A percentile compares a stretch with the other conserved stretches of the same genome.
Evolutionary conservation across 164 flowering plant genomes (phyloP).

Genomic region (Piper longum): DNA sequence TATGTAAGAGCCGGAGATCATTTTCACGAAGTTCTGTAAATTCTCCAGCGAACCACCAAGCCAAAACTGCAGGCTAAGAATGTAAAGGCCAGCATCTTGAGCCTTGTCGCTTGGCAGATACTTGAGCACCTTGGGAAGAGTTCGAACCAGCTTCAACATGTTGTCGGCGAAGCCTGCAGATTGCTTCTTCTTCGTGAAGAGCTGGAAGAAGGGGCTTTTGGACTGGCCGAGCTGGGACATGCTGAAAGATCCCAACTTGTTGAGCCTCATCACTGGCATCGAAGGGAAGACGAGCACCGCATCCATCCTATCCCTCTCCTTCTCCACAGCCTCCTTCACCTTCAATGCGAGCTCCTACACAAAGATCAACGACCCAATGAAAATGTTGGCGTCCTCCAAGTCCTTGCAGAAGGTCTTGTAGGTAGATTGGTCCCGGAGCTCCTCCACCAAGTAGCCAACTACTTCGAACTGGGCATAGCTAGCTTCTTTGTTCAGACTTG

Average conservation of each 20-base stretch:
- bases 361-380: slow-evolving; percentile 90
- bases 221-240: slow-evolving; percentile 98
- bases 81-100: slow-evolving; percentile 90
- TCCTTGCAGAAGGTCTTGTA: slow-evolving; percentile 72
- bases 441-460: slow-evolving; percentile 95
- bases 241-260: slow-evolving; percentile 89
- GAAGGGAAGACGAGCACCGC: slow-evolving; percentile 97
- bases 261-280: slow-evolving; percentile 98
- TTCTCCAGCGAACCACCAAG: slow-evolving; percentile 98
- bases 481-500: slow-evolving; percentile 33
- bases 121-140: slow-evolving; percentile 93
- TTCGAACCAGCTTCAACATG: slow-evolving; percentile 96
- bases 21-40: slow-evolving; percentile 76
- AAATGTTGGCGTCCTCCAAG: slow-evolving; percentile 81
- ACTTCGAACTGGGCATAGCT: slow-evolving; percentile 55
- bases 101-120: slow-evolving; percentile 97
- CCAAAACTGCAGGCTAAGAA: slow-evolving; percentile 94
- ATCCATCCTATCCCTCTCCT: slow-evolving; percentile 83
- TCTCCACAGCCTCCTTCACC: slow-evolving; percentile 84
- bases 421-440: slow-evolving; percentile 57
- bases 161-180: slow-evolving; percentile 88
- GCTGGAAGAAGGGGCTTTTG: slow-evolving; percentile 88
- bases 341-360: slow-evolving; percentile 93
- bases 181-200: slow-evolving; percentile 79
- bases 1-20: slow-evolving; percentile 90